These are phyloP conservation scores for Ceratocystis cacaofunesta DNA, from an alignment of 2,329 filamentous ascomycete species.

Conservation along the genomic window DNA sequence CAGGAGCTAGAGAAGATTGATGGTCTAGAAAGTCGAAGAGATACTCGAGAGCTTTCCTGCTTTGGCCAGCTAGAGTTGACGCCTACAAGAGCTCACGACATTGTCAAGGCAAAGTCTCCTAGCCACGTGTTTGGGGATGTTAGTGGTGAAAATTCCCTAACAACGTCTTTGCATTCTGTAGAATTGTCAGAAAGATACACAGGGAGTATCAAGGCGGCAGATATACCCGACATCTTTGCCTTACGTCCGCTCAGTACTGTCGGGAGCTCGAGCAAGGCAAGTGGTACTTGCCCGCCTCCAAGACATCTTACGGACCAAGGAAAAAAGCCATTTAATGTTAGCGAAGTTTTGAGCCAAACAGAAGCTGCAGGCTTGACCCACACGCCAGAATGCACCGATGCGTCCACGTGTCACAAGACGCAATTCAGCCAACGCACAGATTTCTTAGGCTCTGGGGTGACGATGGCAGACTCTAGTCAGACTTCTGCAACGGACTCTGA, in stretches of 20 bases:
- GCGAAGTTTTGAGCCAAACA: too few relatives aligned
- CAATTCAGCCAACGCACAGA: too few relatives aligned
- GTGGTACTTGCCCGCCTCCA: too few relatives aligned
- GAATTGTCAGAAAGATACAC: background rate
- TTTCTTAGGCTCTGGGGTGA: too few relatives aligned
- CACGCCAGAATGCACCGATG: too few relatives aligned
- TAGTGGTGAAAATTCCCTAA: too few relatives aligned
- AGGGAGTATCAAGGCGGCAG: background rate
- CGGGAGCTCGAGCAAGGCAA: background rate
- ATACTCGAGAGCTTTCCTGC: conserved; percentile 1
- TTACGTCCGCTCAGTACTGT: background rate
- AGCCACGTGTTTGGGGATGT: background rate
- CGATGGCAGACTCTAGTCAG: too few relatives aligned
- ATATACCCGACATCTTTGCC: background rate
- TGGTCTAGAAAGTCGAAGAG: background rate
- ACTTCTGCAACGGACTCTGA: too few relatives aligned
- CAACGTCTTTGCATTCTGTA: background rate
- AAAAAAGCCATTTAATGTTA: too few relatives aligned
- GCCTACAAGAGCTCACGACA: background rate
- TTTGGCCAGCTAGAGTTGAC: conserved; percentile 14
- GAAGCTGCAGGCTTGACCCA: too few relatives aligned
- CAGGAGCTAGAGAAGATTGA: background rate
- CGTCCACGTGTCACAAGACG: too few relatives aligned
- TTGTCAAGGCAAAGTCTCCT: background rate
- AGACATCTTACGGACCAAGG: background rate